These are phyloP conservation scores for Cladosporium sp. DNA, from an alignment of 2,329 filamentous ascomycete genomes.

Conservation along the genomic window DNA sequence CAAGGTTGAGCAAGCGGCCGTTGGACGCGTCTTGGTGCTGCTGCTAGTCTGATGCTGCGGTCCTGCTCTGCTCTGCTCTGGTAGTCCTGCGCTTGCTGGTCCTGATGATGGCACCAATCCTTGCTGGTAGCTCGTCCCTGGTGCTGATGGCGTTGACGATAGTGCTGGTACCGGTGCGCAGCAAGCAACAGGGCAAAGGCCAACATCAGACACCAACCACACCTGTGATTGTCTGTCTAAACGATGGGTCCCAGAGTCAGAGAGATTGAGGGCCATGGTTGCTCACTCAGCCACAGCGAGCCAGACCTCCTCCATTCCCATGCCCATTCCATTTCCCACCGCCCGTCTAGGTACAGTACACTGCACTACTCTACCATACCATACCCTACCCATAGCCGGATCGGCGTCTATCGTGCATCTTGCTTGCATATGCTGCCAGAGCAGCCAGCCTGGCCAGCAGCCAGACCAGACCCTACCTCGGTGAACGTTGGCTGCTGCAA, in stretches of 20 bases:
- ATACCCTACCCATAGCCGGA: not conserved
- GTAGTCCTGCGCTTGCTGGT: not conserved
- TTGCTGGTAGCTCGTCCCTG: not conserved
- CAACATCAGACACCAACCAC: not conserved
- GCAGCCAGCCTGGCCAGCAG: not conserved
- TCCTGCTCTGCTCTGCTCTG: no score
- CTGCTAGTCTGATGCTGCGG: not conserved
- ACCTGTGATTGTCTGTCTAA: not conserved
- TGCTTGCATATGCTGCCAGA: not conserved
- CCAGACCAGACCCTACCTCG: not conserved
- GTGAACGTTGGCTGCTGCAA: not conserved
- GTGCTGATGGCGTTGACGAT: not conserved
- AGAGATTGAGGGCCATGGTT: not conserved
- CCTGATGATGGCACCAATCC: no score
- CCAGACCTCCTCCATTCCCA: not conserved
- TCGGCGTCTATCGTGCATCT: not conserved
- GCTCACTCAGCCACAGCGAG: not conserved
- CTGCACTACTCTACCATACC: no score
- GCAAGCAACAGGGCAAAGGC: not conserved
- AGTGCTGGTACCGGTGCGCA: not conserved
- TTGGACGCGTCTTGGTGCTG: not conserved
- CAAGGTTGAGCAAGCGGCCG: slow-evolving; percentile 3
- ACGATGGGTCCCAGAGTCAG: not conserved
- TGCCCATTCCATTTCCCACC: not conserved
- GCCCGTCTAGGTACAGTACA: not conserved